These are phyloP conservation scores for Ganoderma leucocontextum DNA, from an alignment of 1,284 basidiomycete genomes.

Conservation along the genomic window DNA sequence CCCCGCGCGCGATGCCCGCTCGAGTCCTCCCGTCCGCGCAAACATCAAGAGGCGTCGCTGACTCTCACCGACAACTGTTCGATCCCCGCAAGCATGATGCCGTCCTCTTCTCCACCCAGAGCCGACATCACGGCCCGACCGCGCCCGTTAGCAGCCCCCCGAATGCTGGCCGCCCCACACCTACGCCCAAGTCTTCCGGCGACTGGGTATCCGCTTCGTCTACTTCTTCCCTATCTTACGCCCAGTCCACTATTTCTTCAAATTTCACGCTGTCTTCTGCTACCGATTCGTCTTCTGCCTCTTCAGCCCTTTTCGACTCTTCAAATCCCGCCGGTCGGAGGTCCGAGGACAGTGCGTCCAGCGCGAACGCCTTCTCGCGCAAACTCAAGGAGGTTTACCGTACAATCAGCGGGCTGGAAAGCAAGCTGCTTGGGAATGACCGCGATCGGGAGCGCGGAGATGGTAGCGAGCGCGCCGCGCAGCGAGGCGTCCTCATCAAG, in stretches of 20 bases:
- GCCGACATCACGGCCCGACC: conserved; percentile 49
- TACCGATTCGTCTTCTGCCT: conserved; percentile 74
- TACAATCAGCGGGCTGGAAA: conserved; percentile 76
- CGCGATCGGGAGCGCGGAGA: conserved; percentile 51
- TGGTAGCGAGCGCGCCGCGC: conserved; percentile 33
- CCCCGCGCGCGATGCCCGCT: conserved; percentile 48
- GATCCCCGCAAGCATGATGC: conserved; percentile 89
- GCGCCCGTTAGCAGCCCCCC: conserved; percentile 24
- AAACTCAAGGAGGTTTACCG: conserved; percentile 87
- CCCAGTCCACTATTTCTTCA: conserved; percentile 74
- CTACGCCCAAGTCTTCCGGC: conserved; percentile 66
- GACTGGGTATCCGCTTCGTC: conserved; percentile 81
- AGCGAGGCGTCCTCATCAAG: conserved; percentile 60
- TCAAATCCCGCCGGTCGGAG: conserved; percentile 46
- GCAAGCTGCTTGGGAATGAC: conserved; percentile 71
- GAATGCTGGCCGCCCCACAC: conserved; percentile 48
- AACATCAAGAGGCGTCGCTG: conserved; percentile 46
- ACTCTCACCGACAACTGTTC: conserved; percentile 70
- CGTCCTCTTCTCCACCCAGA: conserved; percentile 74
- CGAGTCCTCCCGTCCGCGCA: conserved; percentile 40
- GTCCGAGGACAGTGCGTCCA: conserved; percentile 59
- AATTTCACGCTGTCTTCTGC: conserved; percentile 78
- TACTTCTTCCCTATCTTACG: conserved; percentile 71
- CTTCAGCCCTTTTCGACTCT: conserved; percentile 66
- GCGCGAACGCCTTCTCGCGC: conserved; percentile 71